These are phyloP conservation scores for Fusarium heterosporum DNA, from an alignment of 2,329 filamentous ascomycete species.

Conservation along the genomic window DNA sequence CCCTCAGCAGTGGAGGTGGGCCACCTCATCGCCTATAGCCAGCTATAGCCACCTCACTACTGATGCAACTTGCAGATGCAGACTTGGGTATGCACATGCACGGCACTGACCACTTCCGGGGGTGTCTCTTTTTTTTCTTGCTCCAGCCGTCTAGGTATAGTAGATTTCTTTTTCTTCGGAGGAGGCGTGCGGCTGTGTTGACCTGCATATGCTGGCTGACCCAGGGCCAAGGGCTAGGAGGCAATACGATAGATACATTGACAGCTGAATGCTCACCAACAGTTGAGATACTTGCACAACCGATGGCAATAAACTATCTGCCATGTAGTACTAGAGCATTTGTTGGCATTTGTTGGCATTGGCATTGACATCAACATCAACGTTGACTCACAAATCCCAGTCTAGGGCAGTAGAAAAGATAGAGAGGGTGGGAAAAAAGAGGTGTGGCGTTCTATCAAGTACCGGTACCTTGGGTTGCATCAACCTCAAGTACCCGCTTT, in stretches of 20 bases:
- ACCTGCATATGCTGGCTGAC: slow-evolving; percentile 40
- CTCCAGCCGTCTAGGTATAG: not conserved
- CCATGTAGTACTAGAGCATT: not conserved
- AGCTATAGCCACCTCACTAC: slow-evolving; percentile 6
- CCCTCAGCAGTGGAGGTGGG: not conserved
- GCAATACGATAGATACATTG: slow-evolving; percentile 23
- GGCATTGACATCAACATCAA: not conserved
- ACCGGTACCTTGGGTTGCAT: slow-evolving; percentile 38
- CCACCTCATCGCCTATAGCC: not conserved
- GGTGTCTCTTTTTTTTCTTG: slow-evolving; percentile 19
- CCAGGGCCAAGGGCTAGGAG: slow-evolving; percentile 21
- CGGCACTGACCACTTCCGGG: slow-evolving; percentile 39
- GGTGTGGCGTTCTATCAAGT: slow-evolving; percentile 40
- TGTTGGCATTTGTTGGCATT: slow-evolving; percentile 2
- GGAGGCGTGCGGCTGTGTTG: slow-evolving; percentile 44
- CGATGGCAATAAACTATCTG: not conserved
- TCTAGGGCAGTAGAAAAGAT: slow-evolving; percentile 3
- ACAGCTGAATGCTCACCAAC: slow-evolving; percentile 13
- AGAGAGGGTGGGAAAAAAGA: slow-evolving; percentile 1
- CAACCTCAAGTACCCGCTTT: slow-evolving; percentile 30
- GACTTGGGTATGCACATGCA: slow-evolving; percentile 9
- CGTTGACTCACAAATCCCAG: slow-evolving; percentile 24
- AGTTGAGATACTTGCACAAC: not conserved
- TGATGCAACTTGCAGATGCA: slow-evolving; percentile 31
- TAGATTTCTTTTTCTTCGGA: slow-evolving; percentile 22